phyloP scores from a whole-genome alignment of 2,329 filamentous ascomycete genomes.

The Diaporthe caulivora region DNA sequence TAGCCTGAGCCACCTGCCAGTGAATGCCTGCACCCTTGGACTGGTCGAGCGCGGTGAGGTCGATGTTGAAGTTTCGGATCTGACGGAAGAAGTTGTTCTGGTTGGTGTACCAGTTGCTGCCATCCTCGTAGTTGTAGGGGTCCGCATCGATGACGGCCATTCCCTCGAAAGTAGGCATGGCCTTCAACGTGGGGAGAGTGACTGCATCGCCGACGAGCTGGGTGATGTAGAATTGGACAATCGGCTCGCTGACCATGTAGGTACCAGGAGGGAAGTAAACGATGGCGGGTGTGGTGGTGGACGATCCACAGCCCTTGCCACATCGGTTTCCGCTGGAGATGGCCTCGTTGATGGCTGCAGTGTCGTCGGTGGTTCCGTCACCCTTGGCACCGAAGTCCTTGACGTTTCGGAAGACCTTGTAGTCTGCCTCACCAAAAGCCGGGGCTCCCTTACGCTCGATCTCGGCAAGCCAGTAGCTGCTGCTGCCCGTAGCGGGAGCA shows the following conservation, averaged over 20 bases:
- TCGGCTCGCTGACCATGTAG: conserved; percentile 83
- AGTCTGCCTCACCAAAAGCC: conserved; percentile 71
- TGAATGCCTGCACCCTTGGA: conserved; percentile 78
- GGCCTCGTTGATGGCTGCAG: conserved; percentile 86
- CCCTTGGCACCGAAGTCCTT: conserved; percentile 81
- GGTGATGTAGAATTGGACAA: conserved; percentile 92
- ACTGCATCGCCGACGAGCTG: conserved; percentile 88
- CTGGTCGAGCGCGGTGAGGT: conserved; percentile 75
- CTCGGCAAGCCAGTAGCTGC: conserved; percentile 77
- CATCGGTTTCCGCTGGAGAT: conserved; percentile 85
- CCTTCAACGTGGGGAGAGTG: conserved; percentile 81
- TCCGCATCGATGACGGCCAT: conserved; percentile 93
- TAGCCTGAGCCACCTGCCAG: conserved; percentile 89
- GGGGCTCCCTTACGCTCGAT: conserved; percentile 78
- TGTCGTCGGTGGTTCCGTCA: conserved; percentile 82
- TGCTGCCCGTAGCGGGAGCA: conserved; percentile 13
- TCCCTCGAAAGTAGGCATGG: conserved; percentile 77
- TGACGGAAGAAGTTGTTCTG: conserved; percentile 89
- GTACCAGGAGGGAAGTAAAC: conserved; percentile 94
- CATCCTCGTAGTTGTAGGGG: conserved; percentile 77
- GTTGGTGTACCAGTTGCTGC: conserved; percentile 82
- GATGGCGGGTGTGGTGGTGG: conserved; percentile 84
- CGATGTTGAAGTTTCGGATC: conserved; percentile 85
- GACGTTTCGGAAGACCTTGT: conserved; percentile 83
- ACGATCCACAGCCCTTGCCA: conserved; percentile 83